Evolutionary conservation across 371 early-diverging fungal species (phyloP), one percentile per base, ranked within the genome.

Genomic region (Lichtheimia ornata): DNA sequence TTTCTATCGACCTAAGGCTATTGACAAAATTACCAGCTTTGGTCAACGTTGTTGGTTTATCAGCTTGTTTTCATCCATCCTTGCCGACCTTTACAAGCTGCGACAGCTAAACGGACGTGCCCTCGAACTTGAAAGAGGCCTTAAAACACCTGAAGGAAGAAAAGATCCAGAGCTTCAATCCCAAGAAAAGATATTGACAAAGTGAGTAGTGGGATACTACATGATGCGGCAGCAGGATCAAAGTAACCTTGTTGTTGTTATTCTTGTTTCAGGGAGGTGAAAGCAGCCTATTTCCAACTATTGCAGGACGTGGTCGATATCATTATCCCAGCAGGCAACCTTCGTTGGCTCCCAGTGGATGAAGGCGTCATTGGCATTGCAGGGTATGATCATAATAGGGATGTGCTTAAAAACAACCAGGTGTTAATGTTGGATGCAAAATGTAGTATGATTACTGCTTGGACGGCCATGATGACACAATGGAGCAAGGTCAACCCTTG

Each of bases 291-390:
- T 30, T 78, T 73, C 61, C 82, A 84, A 53, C 64, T 88, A 22
- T 51, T 80, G n/a, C 85, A 82, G 63, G 87, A 88, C 58, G 55
- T 72, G 30, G 67, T 88, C 56, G 89, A 88, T 55, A 74, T 85
- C 53, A 58, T 78, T 30, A 82, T 88, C 50, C 89, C 89, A 22
- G 64, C 77, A 25, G 72, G 76, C n/a, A 70, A 74, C 18, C 72
- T 87, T 54, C 81, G 76, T 11, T 83, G 76, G 71, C 49, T 86
- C 44, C 61, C 70, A 50, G 64, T 81, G 51, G 79, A 83, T 51
- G 85, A 86, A 51, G 89, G 88, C n/a, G 52, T 79, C n/a, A 69
- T 88, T 55, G 89, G 89, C 47, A 66, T 87, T 56, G 79, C 80
- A 65, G 89, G 88, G 75, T 79, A 79, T 67, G 74, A 22, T 22